Conservation (phyloP, 2,329 filamentous ascomycete species). For the Alternaria brassicae region DNA sequence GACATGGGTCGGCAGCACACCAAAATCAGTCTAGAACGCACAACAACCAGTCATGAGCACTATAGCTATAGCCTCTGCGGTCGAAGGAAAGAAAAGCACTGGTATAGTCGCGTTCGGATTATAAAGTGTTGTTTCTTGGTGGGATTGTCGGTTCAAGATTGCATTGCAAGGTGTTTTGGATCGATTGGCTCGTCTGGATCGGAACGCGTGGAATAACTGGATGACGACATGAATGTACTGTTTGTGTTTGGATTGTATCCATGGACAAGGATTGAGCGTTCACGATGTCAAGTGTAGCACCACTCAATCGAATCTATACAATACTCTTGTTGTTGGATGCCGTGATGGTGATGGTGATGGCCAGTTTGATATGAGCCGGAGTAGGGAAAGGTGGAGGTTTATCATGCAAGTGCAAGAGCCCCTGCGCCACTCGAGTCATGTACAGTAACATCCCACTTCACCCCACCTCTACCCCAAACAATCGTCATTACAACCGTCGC, state of each 20-base stretch:
- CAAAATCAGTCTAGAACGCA: not conserved
- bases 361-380: not conserved
- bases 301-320: not conserved
- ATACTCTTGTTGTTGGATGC: not conserved
- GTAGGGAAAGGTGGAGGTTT: not conserved
- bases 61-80: not conserved
- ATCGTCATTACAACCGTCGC: slow-evolving; percentile 19
- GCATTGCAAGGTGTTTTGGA: slow-evolving; percentile 14
- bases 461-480: slow-evolving; percentile 41
- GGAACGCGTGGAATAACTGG: not conserved
- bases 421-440: slow-evolving; percentile 33
- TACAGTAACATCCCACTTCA: slow-evolving; percentile 41
- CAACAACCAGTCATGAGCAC: not conserved
- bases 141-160: not conserved
- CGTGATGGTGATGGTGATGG: not conserved
- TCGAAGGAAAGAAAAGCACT: too few relatives aligned
- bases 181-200: not conserved
- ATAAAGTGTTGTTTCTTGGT: not conserved
- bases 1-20: not conserved
- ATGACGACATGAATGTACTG: not conserved
- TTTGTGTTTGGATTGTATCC: not conserved
- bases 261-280: not conserved
- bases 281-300: not conserved
- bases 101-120: not conserved
- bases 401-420: slow-evolving; percentile 6